Conservation (phyloP, 345 rosid species). For the Lepidium aucheri region DNA sequence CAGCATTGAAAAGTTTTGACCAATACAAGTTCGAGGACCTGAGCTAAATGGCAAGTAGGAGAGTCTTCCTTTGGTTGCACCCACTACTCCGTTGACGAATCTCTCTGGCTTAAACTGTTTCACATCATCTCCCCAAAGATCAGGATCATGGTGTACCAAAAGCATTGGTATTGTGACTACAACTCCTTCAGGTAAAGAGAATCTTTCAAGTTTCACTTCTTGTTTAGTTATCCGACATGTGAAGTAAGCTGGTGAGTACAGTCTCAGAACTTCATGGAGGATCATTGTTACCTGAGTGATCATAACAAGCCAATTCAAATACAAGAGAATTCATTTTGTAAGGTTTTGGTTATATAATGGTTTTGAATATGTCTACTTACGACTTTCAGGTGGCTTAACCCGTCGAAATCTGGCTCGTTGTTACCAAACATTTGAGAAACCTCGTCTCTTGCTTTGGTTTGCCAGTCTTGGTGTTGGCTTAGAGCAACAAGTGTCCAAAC, state of each 20-base stretch:
- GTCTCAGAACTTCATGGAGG: conserved; percentile 27
- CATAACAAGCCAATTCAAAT: background rate
- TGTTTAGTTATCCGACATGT: conserved; percentile 26
- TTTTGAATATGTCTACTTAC: conserved; percentile 20
- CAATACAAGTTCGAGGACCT: conserved; percentile 48
- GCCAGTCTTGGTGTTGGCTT: conserved; percentile 53
- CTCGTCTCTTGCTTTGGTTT: conserved; percentile 46
- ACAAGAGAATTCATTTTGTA: background rate
- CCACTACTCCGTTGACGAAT: conserved; percentile 24
- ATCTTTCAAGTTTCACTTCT: conserved; percentile 30
- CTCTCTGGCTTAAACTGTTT: conserved; percentile 32
- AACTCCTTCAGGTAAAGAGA: conserved; percentile 28
- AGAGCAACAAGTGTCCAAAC: conserved; percentile 48
- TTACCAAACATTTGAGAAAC: conserved; percentile 29
- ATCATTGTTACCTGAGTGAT: conserved; percentile 27
- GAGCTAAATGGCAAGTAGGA: conserved; percentile 38
- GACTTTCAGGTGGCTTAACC: conserved; percentile 29
- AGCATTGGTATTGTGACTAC: conserved; percentile 29
- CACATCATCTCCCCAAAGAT: conserved; percentile 36
- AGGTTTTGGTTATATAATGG: background rate
- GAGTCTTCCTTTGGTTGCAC: conserved; percentile 39
- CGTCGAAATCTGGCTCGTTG: conserved; percentile 33
- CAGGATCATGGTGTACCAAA: conserved; percentile 31
- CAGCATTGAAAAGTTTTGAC: conserved; percentile 40
- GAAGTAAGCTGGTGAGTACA: conserved; percentile 29